These are phyloP conservation scores for Candida bentonensis DNA, from an alignment of 805 yeast species.

Conservation along the genomic window DNA sequence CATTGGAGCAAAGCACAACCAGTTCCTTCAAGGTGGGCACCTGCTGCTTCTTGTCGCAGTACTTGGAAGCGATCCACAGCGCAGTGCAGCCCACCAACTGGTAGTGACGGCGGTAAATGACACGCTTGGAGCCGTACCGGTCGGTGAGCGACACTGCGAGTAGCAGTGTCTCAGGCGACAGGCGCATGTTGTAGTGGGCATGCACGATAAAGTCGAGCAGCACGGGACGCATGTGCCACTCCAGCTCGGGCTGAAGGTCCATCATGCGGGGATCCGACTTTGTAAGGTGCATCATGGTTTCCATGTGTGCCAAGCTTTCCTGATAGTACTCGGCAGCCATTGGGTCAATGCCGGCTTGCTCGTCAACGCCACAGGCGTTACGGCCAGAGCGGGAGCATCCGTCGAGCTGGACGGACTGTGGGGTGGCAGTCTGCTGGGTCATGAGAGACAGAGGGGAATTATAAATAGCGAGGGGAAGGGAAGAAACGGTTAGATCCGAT, in stretches of 20 bases:
- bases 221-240: conserved; percentile 56
- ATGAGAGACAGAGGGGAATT: no score
- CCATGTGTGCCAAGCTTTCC: not conserved
- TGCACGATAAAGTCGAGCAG: conserved; percentile 72
- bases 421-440: no score
- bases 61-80: conserved; percentile 82
- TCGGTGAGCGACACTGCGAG: conserved; percentile 68
- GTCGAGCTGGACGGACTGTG: conserved; percentile 2
- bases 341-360: not conserved
- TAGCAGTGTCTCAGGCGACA: conserved; percentile 52
- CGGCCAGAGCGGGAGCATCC: not conserved
- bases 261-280: conserved; percentile 29
- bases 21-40: conserved; percentile 64
- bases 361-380: not conserved
- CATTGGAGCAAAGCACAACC: conserved; percentile 54
- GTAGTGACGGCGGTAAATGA: conserved; percentile 72
- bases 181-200: conserved; percentile 41
- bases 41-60: conserved; percentile 59
- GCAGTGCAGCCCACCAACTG: conserved; percentile 87
- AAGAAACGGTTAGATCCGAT: no score
- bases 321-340: not conserved
- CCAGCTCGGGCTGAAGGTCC: conserved; percentile 78
- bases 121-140: conserved; percentile 78
- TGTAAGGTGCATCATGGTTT: not conserved
- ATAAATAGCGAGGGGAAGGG: no score